phyloP scores from a whole-genome alignment of 768 basidiomycete genomes.

The Chalciporus piperatus region DNA sequence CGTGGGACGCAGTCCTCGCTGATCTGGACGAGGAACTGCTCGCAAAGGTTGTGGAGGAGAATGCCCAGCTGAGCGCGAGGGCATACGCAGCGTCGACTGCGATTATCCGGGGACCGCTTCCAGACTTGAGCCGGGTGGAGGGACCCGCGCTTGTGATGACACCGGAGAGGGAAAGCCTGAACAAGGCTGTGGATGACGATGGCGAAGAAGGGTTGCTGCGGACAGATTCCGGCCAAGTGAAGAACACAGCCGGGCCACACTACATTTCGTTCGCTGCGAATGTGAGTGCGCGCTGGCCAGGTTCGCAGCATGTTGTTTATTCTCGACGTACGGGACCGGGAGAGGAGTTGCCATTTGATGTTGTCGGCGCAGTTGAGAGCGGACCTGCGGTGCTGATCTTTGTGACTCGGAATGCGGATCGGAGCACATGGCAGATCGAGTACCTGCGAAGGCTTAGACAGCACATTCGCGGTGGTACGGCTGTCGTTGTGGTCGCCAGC shows the following conservation, averaged over 20 bases:
- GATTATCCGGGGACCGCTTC: conserved; percentile 40
- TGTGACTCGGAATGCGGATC: conserved; percentile 56
- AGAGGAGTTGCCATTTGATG: conserved; percentile 2
- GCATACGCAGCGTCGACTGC: conserved; percentile 50
- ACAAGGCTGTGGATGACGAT: conserved; percentile 64
- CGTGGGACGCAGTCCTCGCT: conserved; percentile 40
- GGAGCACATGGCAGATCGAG: conserved; percentile 49
- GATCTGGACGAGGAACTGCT: conserved; percentile 26
- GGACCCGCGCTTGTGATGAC: conserved; percentile 48
- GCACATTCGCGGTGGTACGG: conserved; percentile 17
- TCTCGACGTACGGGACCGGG: conserved; percentile 6
- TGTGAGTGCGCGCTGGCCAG: conserved; percentile 31
- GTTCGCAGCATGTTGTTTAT: conserved; percentile 50
- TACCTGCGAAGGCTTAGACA: conserved; percentile 33
- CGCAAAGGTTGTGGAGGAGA: conserved; percentile 34
- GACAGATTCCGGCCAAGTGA: conserved; percentile 39
- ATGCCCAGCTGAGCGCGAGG: conserved; percentile 40
- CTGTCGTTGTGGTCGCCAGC: conserved; percentile 52
- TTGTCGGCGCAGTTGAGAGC: conserved; percentile 1
- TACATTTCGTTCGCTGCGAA: conserved; percentile 48
- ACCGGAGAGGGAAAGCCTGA: conserved; percentile 54
- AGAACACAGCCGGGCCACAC: conserved; percentile 58
- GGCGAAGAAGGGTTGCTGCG: conserved; percentile 46
- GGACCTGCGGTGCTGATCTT: conserved; percentile 37
- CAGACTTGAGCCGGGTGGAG: conserved; percentile 33